Base-by-base conservation (phyloP, 768 basidiomycete genomes). In the Phallus indusiatus region DNA sequence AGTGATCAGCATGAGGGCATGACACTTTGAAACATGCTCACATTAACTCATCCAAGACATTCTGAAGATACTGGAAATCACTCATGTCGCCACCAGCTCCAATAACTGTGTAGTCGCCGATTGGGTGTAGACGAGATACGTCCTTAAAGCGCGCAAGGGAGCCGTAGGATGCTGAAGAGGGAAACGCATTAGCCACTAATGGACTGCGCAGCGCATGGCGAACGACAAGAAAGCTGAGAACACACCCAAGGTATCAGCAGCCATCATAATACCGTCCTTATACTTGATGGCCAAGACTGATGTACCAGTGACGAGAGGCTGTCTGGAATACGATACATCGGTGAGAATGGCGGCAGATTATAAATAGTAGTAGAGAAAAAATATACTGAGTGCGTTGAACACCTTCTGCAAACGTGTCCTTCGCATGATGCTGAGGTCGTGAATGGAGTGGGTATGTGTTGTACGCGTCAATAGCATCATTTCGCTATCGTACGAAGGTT, bases 201-300 rank as follows among this genome's bases (percentile, higher is more conserved):
- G 83, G 96, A 96, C 35, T 94, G 86, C 1, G 96, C 94, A 7
- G n/a, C 16, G 59, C 14, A 28, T 22, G 18, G 20, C 18, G 21
- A 16, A 55, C 49, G 14, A 18, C 42, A 34, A n/a, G n/a, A n/a
- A n/a, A n/a, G n/a, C n/a, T 6, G 34, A 35, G 5, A 50, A 70
- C 81, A 57, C 62, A 94, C 94, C 94, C 54, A 98, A 86, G n/a
- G n/a, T n/a, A 77, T 99, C 96, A 37, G 96, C 94, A 33, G 96
- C 94, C 79, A 99, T 85, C 90, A 99, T 95, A 64, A 99, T 83
- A 9, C 96, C 96, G 66, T 91, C 93, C 72, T 94, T 93, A 80
- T 81, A 98, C 73, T 90, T 90, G 72, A 99, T 78, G 1, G 88
- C 96, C 35, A 99, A 80, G 5, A 99, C 93, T 59, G 88, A 90